Percentiles rank a stretch among this genome's conserved stretches.
Conservation (phyloP, 768 basidiomycete species). For the Amanita jacksonii region DNA sequence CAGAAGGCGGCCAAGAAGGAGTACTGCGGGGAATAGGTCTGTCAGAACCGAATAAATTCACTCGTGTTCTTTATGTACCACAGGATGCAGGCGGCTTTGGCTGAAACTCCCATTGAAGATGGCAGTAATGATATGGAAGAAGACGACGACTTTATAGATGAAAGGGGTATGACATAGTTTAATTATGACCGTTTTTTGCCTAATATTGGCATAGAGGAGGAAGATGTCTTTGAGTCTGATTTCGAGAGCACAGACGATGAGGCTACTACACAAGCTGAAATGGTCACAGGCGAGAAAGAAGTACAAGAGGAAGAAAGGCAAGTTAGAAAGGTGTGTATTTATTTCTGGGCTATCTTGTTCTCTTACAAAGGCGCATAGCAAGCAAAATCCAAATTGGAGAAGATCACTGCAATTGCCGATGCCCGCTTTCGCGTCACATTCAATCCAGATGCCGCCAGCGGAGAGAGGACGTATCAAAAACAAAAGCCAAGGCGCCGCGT, state of each 20-base stretch:
- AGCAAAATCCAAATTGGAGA: constrained; percentile 47
- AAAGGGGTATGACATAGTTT: constrained; percentile 40
- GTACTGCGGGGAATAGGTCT: constrained; percentile 74
- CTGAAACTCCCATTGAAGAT: constrained; percentile 55
- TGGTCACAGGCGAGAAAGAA: constrained; percentile 46
- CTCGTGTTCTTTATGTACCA: constrained; percentile 10
- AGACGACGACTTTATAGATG: constrained; percentile 61
- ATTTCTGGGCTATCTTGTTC: not conserved
- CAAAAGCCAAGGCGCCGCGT: constrained; percentile 35
- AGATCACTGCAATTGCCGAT: constrained; percentile 56
- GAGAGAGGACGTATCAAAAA: constrained; percentile 19
- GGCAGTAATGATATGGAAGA: constrained; percentile 54
- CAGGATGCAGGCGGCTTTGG: constrained; percentile 74
- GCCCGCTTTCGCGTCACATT: constrained; percentile 60
- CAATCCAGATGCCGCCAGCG: constrained; percentile 36
- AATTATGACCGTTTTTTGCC: too few relatives aligned
- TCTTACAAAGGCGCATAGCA: constrained; percentile 27
- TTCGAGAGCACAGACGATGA: constrained; percentile 83
- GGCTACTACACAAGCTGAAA: constrained; percentile 41
- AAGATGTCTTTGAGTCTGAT: constrained; percentile 75
- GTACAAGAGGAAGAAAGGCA: constrained; percentile 52
- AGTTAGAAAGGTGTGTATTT: constrained; percentile 34
- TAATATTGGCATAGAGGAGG: constrained; percentile 49
- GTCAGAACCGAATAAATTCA: too few relatives aligned
- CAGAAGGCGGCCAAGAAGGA: constrained; percentile 52